Evolutionary conservation across 177 flowering plant genomes (phyloP), one percentile per base, ranked within the genome.

Genomic region (Telopea speciosissima): DNA sequence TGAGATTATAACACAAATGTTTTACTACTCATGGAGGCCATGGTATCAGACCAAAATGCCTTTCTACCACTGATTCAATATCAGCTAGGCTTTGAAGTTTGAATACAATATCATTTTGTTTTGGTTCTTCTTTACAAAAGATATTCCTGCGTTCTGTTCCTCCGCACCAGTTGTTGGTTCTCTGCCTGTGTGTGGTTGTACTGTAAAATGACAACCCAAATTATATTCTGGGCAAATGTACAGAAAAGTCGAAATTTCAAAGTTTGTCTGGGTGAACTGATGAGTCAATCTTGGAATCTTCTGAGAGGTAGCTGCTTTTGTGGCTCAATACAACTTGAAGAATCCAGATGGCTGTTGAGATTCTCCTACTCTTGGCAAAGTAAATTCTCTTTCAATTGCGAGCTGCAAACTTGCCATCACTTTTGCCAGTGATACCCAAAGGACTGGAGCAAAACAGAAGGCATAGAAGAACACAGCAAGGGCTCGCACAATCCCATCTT

Each of bases 401-500:
- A 81, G 79, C 19, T 92, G 92, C 56, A 92, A 82, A 54, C 84
- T 62, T 2, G 84, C 52, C 85, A 80, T 70, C 44, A 91, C 78
- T 80, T 80, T 90, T 5, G 65, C 74, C 31, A 87, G 31, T 0
- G 97, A 77, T 7, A 13, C 58, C 91, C 92, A 95, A 3, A 82
- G 31, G 21, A 95, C 1, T 0, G 99, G 99, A 0, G 97, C 80
- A 58, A 73, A 76, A 69, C 92, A 90, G 61, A 87, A 91, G 7
- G 96, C 96, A 62, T 95, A 95, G 21, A 65, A 90, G 68, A 91
- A 91, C 22, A 91, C 84, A 0, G 86, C 69, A 0, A 92, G 78
- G 31, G 92, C 97, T 74, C 97, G 79, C 16, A 85, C 77, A 56
- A 92, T 77, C 8, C 99, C 99, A 67, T 91, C 73, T 0, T 81